Conservation (phyloP, 1,284 basidiomycete genomes). For the Microbotryomycetes sp. region DNA sequence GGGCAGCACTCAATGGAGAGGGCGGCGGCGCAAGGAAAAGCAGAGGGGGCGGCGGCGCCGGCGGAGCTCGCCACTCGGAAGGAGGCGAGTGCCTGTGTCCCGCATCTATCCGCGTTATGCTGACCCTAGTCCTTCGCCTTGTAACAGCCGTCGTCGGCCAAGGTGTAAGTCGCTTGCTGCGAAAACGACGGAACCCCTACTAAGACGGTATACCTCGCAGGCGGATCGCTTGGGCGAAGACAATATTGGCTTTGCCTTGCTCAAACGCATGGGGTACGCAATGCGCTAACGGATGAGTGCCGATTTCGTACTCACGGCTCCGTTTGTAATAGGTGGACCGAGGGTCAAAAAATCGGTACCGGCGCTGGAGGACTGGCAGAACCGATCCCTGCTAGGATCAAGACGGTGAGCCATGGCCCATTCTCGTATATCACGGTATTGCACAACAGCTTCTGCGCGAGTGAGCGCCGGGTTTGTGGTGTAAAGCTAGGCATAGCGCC, state of each 20-base stretch:
- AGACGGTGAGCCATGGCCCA: slow-evolving; percentile 11
- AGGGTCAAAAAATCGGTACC: slow-evolving; percentile 25
- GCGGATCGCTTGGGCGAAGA: slow-evolving; percentile 63
- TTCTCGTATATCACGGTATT: background rate
- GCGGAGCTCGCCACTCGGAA: background rate
- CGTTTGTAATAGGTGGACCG: slow-evolving; percentile 20
- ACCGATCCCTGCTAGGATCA: slow-evolving; percentile 27
- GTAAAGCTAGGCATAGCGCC: no score
- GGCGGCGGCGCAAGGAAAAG: slow-evolving; percentile 45
- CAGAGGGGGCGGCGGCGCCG: slow-evolving; percentile 8
- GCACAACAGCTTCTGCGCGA: no score
- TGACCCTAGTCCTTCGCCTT: background rate
- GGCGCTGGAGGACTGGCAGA: slow-evolving; percentile 17
- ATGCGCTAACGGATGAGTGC: background rate
- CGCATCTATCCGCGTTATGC: background rate
- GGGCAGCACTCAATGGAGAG: slow-evolving; percentile 47
- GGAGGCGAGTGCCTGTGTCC: background rate
- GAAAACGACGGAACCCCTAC: no score
- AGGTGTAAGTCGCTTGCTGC: slow-evolving; percentile 13
- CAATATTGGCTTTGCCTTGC: slow-evolving; percentile 68
- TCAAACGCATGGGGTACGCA: slow-evolving; percentile 59
- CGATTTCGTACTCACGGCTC: background rate
- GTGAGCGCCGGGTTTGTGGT: no score
- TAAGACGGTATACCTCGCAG: no score
- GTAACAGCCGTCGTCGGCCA: slow-evolving; percentile 20